These are phyloP conservation scores for Radiomyces spectabilis DNA, from an alignment of 192 early-diverging fungal genomes.

Conservation along the genomic window DNA sequence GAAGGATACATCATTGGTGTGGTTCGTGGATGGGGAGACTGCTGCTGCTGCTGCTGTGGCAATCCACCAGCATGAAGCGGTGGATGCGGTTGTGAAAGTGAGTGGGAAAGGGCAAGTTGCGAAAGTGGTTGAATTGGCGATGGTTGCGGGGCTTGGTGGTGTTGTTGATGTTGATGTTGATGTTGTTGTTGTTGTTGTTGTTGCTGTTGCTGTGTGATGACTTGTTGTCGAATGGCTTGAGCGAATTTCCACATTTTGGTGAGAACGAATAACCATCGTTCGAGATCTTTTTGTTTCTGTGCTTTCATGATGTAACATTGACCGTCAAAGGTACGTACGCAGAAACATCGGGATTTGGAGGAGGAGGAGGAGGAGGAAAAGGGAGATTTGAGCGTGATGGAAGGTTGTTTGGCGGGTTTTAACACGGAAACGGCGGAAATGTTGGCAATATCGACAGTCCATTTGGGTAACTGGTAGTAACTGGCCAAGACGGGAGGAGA, in stretches of 20 bases:
- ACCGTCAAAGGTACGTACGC: slow-evolving; percentile 16
- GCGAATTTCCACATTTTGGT: slow-evolving; percentile 26
- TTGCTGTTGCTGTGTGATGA: not conserved
- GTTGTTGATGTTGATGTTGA: not conserved
- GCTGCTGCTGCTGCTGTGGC: too few species aligned
- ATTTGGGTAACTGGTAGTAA: slow-evolving; percentile 17
- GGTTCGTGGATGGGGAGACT: too few species aligned
- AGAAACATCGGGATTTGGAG: slow-evolving; percentile 12
- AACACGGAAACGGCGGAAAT: slow-evolving; percentile 10
- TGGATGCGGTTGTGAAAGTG: too few species aligned
- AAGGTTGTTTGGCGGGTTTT: not conserved
- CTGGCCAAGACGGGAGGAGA: not conserved
- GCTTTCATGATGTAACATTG: slow-evolving; percentile 20
- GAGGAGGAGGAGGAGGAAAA: not conserved
- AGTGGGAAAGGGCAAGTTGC: too few species aligned
- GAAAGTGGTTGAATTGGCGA: too few species aligned
- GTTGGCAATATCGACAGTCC: slow-evolving; percentile 11
- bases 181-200: not conserved
- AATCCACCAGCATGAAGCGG: too few species aligned
- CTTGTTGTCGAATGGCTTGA: not conserved
- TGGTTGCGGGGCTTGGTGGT: too few species aligned
- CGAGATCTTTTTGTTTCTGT: slow-evolving; percentile 27
- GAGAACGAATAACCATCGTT: slow-evolving; percentile 30
- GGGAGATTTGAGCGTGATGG: not conserved
- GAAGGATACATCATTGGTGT: too few species aligned